phyloP scores from a whole-genome alignment of 352 stramenopile genomes.

The Lagenidium giganteum region DNA sequence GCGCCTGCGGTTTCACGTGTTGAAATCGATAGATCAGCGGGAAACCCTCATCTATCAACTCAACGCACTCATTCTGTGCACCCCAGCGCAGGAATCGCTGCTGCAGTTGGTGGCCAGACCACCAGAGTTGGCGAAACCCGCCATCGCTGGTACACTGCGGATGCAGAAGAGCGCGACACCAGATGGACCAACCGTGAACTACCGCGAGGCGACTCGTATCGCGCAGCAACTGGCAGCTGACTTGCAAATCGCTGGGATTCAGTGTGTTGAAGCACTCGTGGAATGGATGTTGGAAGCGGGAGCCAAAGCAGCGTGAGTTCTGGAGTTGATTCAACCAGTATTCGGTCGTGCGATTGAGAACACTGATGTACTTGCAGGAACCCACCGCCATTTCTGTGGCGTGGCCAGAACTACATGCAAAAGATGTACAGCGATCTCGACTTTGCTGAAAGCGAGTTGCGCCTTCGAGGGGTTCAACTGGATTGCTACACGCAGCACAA shows the following conservation, averaged over 20 bases:
- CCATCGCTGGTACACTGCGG: neutral
- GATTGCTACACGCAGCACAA: no score
- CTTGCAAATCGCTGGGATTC: constrained; percentile 57
- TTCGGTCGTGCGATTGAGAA: no score
- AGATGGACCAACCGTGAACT: constrained; percentile 46
- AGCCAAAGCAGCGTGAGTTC: no score
- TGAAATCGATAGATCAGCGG: constrained; percentile 61
- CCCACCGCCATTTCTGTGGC: no score
- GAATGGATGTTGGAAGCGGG: constrained; percentile 80
- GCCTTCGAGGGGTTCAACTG: no score
- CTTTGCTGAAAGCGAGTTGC: no score
- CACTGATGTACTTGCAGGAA: no score
- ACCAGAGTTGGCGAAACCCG: constrained; percentile 38
- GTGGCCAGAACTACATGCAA: no score
- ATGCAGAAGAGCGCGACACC: constrained; percentile 11
- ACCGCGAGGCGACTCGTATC: constrained; percentile 57
- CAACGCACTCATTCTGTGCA: constrained; percentile 65
- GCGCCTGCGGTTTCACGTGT: constrained; percentile 61
- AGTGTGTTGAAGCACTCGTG: constrained; percentile 72
- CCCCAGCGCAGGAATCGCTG: constrained; percentile 45
- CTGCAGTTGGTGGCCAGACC: no score
- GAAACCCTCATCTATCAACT: constrained; percentile 70
- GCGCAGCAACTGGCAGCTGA: constrained; percentile 62
- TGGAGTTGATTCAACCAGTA: no score
- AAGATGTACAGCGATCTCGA: no score